Conservation (phyloP, 495 filamentous ascomycete species). For the Tuber melanosporum region DNA sequence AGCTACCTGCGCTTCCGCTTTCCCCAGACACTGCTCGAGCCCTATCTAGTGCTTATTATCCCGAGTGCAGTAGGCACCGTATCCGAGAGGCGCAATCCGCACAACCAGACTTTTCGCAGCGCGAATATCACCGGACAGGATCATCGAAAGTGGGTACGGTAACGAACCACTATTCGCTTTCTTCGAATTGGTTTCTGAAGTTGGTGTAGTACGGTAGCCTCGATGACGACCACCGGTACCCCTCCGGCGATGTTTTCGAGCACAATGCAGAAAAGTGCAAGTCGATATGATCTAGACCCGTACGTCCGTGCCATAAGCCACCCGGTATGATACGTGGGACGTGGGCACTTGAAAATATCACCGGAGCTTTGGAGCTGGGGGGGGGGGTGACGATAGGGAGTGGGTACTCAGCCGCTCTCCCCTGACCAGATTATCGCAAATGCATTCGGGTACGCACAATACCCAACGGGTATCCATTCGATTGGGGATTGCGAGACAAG, state of each 20-base stretch:
- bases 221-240: neutral
- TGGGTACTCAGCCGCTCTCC: neutral
- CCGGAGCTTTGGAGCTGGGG: neutral
- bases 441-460: neutral
- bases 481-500: neutral
- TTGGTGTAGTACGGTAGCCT: neutral
- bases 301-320: neutral
- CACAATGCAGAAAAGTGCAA: neutral
- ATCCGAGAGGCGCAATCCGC: too few species aligned
- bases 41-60: too few species aligned
- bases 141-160: neutral
- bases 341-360: neutral
- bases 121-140: neutral
- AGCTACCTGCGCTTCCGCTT: neutral
- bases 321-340: neutral
- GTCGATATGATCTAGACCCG: neutral
- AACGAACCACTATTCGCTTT: neutral
- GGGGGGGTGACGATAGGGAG: neutral
- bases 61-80: too few species aligned
- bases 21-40: too few species aligned
- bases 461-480: neutral
- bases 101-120: too few species aligned
- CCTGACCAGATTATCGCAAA: neutral
- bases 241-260: neutral
- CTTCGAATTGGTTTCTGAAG: neutral